phyloP scores from a whole-genome alignment of 2,329 filamentous ascomycete species.

The Cladosporium sp. region DNA sequence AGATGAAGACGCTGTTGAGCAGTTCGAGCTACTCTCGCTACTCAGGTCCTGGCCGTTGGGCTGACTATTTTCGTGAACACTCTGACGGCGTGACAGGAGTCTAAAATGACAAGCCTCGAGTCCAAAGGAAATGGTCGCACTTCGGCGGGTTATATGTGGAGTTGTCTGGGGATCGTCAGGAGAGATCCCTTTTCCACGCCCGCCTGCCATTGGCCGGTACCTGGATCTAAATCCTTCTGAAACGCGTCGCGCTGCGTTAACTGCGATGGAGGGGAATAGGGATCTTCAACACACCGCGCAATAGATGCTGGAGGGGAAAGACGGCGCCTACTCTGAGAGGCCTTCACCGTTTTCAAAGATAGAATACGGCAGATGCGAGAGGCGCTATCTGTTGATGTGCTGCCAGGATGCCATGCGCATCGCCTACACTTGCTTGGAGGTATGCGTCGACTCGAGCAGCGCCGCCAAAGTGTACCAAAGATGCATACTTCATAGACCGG shows the following conservation, averaged over 20 bases:
- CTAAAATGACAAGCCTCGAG: no score
- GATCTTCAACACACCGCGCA: conserved; percentile 12
- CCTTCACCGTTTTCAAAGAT: no score
- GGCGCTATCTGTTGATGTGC: no score
- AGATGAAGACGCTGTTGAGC: background rate
- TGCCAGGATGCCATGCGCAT: no score
- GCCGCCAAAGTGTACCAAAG: background rate
- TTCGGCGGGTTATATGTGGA: background rate
- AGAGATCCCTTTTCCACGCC: background rate
- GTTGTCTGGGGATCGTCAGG: conserved; percentile 3
- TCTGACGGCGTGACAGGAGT: no score
- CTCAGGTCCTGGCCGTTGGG: no score
- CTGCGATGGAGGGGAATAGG: conserved; percentile 7
- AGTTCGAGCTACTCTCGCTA: no score
- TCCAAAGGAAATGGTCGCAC: no score
- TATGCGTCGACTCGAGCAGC: no score
- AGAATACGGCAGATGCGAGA: no score
- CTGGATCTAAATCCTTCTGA: conserved; percentile 3
- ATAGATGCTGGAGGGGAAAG: background rate
- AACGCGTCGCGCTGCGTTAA: background rate
- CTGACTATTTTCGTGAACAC: no score
- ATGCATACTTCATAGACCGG: background rate
- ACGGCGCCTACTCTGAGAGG: background rate
- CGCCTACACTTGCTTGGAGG: no score
- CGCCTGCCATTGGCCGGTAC: background rate